A percentile compares a stretch with the other conserved stretches of the same genome.
phyloP scores from a whole-genome alignment of 352 stramenopile genomes.

The Nothophytophthora sp. region DNA sequence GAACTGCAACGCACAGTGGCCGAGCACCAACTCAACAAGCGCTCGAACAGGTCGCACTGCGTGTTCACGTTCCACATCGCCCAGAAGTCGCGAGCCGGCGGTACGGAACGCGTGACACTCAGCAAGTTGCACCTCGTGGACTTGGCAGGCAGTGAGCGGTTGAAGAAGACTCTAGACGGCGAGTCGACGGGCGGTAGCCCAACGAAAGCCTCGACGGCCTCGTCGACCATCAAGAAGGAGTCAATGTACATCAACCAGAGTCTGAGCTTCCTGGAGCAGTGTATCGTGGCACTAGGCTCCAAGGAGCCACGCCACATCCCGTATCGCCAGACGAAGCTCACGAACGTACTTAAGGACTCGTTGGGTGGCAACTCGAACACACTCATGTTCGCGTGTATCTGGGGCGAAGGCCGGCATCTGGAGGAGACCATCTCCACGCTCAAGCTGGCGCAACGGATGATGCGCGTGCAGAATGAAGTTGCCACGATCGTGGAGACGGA shows the following conservation, averaged over 20 bases:
- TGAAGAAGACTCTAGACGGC: constrained; percentile 93
- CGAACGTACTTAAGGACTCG: constrained; percentile 92
- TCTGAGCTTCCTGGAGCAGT: constrained; percentile 95
- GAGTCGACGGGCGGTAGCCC: constrained; percentile 17
- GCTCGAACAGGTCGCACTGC: constrained; percentile 94
- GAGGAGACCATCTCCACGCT: constrained; percentile 95
- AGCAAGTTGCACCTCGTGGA: constrained; percentile 96
- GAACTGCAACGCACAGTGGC: constrained; percentile 93
- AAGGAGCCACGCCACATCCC: constrained; percentile 85
- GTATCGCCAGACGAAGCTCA: constrained; percentile 96
- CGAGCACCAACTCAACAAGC: constrained; percentile 93
- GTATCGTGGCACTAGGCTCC: constrained; percentile 88
- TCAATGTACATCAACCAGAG: constrained; percentile 98
- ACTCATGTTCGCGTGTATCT: constrained; percentile 95
- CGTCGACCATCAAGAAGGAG: constrained; percentile 94
- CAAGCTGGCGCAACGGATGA: constrained; percentile 93
- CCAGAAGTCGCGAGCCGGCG: constrained; percentile 78
- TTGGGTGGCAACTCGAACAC: constrained; percentile 96
- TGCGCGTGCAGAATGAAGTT: constrained; percentile 92
- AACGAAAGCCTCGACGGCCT: constrained; percentile 7
- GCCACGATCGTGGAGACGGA: constrained; percentile 87
- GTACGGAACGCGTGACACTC: constrained; percentile 73
- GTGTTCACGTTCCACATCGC: constrained; percentile 93
- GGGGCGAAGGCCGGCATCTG: constrained; percentile 90
- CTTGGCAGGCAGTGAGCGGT: constrained; percentile 93